These are phyloP conservation scores for Tetraselmis chui DNA, from an alignment of 139 green algal species.

Conservation along the genomic window DNA sequence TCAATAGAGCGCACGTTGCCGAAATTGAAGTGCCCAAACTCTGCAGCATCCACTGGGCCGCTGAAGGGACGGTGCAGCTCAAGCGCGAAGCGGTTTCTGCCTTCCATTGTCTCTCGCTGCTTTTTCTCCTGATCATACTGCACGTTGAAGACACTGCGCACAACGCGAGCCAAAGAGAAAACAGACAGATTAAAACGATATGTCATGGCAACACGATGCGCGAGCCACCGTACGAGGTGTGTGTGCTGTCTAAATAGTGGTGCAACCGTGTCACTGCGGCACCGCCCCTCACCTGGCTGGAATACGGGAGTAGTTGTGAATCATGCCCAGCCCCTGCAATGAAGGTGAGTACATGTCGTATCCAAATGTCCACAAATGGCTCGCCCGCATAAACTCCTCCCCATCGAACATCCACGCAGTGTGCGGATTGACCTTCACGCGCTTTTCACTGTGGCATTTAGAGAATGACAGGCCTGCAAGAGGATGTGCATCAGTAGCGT, in stretches of 20 bases:
- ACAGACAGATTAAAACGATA: too few species aligned
- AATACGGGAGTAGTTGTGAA: neutral
- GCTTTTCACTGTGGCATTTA: neutral
- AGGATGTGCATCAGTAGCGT: too few species aligned
- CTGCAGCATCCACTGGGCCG: neutral
- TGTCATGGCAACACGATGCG: too few species aligned
- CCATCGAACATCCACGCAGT: neutral
- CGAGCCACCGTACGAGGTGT: too few species aligned
- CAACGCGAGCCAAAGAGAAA: too few species aligned
- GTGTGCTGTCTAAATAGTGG: too few species aligned
- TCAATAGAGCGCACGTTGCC: neutral
- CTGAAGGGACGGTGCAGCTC: neutral
- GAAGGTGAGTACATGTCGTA: conserved; percentile 7
- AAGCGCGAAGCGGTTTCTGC: neutral
- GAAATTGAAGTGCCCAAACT: neutral
- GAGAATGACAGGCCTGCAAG: conserved; percentile 1
- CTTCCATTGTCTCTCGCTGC: neutral
- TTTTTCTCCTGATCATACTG: neutral
- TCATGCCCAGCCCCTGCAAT: neutral
- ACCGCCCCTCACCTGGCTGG: neutral
- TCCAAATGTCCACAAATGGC: neutral
- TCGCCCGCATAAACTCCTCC: neutral
- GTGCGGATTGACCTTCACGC: neutral
- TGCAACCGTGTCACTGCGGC: neutral
- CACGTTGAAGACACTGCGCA: too few species aligned